These are phyloP conservation scores for Xylaria sp. DNA, from an alignment of 2,329 filamentous ascomycete species.

Conservation along the genomic window DNA sequence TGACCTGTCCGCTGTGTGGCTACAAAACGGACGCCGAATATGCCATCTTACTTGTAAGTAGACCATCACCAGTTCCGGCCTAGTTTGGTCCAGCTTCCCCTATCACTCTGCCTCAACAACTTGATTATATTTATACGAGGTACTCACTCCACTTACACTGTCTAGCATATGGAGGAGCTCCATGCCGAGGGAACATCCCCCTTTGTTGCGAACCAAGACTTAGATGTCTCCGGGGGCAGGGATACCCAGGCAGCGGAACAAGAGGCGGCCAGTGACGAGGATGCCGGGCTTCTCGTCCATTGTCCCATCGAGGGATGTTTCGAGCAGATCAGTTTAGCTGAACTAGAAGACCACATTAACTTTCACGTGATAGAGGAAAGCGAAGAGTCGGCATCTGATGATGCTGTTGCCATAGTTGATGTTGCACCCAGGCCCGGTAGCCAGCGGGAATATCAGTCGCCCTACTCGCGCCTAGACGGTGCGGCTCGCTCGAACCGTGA, in stretches of 20 bases:
- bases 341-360: conserved; percentile 64
- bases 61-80: not conserved
- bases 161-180: conserved; percentile 42
- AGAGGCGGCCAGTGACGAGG: conserved; percentile 32
- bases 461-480: conserved; percentile 21
- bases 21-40: conserved; percentile 44
- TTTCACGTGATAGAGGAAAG: conserved; percentile 60
- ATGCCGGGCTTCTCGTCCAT: conserved; percentile 51
- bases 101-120: not conserved
- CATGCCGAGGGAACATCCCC: conserved; percentile 38
- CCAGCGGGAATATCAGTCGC: conserved; percentile 27
- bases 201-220: conserved; percentile 29
- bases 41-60: conserved; percentile 45
- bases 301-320: conserved; percentile 64
- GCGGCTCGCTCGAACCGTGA: conserved; percentile 5
- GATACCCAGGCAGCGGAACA: not conserved
- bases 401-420: conserved; percentile 5
- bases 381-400: conserved; percentile 41
- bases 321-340: conserved; percentile 57
- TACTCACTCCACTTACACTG: conserved; percentile 11
- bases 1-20: conserved; percentile 49
- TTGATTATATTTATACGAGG: not conserved
- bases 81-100: not conserved
- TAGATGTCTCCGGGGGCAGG: not conserved
- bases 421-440: not conserved